Evolutionary conservation across 192 early-diverging fungal genomes (phyloP).

Genomic region (Entrophospora sp.): DNA sequence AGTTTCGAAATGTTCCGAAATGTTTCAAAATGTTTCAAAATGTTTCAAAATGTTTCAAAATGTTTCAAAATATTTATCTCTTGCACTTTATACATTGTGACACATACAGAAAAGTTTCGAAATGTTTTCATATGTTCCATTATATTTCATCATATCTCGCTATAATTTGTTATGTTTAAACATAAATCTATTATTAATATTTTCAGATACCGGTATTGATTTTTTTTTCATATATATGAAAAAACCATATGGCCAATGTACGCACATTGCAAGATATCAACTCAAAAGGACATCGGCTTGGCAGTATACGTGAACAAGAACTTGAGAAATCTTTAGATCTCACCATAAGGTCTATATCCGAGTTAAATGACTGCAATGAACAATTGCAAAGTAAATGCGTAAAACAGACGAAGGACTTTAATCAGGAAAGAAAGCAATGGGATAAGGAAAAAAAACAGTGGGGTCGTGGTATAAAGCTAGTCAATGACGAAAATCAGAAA

Average conservation of each 20-base stretch:
- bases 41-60: not conserved
- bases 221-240: not conserved
- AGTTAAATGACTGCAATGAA: not conserved
- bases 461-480: not conserved
- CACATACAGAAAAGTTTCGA: no score
- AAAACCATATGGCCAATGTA: no score
- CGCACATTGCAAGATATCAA: no score
- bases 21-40: no score
- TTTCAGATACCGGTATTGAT: not conserved
- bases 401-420: not conserved
- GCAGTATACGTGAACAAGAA: no score
- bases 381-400: not conserved
- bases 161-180: no score
- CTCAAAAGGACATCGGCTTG: no score
- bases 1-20: no score
- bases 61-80: not conserved
- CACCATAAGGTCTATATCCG: not conserved
- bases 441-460: no score
- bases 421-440: constrained; percentile 2
- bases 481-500: not conserved
- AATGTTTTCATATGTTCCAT: not conserved
- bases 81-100: no score
- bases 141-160: not conserved
- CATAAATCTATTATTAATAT: not conserved
- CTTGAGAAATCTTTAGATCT: not conserved